A percentile compares a stretch with the other conserved stretches of the same genome.
Evolutionary conservation across 306 rosid species (phyloP).

Genomic region (Lablab purpureus): DNA sequence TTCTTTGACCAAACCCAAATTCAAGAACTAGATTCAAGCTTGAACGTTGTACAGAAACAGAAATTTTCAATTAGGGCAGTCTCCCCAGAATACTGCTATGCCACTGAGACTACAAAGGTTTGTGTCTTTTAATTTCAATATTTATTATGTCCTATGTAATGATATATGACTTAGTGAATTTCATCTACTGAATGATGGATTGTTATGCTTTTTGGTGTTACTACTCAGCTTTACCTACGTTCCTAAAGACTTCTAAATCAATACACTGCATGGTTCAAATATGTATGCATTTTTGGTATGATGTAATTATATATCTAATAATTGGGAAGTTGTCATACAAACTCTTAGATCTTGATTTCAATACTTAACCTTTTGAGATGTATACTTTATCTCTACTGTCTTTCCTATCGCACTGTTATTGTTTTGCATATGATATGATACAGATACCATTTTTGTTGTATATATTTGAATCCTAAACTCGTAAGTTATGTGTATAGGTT

Average conservation of each 20-base stretch:
- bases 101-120: slow-evolving; percentile 82
- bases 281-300: slow-evolving; percentile 25
- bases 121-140: slow-evolving; percentile 38
- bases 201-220: slow-evolving; percentile 33
- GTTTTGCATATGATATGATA: slow-evolving; percentile 35
- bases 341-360: slow-evolving; percentile 32
- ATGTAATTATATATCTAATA: slow-evolving; percentile 31
- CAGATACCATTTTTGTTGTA: slow-evolving; percentile 23
- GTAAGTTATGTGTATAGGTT: slow-evolving; percentile 61
- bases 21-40: slow-evolving; percentile 57
- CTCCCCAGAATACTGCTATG: slow-evolving; percentile 87
- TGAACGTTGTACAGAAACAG: slow-evolving; percentile 70
- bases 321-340: slow-evolving; percentile 30
- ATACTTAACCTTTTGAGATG: slow-evolving; percentile 2
- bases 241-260: slow-evolving; percentile 22
- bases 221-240: slow-evolving; percentile 27
- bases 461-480: slow-evolving; percentile 45
- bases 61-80: slow-evolving; percentile 76
- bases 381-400: slow-evolving; percentile 1
- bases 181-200: slow-evolving; percentile 27
- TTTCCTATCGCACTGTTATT: slow-evolving; percentile 19
- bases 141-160: slow-evolving; percentile 30
- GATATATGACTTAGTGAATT: slow-evolving; percentile 38
- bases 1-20: slow-evolving; percentile 60
- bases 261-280: slow-evolving; percentile 34